phyloP scores from a whole-genome alignment of 768 basidiomycete species.

The Tricholoma bakamatsutake region DNA sequence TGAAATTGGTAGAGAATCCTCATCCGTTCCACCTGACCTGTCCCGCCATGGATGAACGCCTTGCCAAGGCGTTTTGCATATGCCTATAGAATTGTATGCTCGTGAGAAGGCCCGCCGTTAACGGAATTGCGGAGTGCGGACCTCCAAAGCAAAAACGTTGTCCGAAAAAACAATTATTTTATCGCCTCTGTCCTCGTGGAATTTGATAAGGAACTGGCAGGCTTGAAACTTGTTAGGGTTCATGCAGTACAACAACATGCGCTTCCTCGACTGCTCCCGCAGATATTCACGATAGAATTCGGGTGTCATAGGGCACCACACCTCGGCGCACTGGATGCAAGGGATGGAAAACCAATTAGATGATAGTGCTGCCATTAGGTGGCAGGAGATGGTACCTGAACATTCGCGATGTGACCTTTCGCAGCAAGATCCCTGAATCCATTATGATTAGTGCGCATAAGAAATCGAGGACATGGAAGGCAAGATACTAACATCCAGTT shows the following conservation, averaged over 20 bases:
- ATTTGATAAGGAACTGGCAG: conserved; percentile 97
- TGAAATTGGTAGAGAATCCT: conserved; percentile 93
- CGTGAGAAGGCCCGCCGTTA: background rate
- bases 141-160: conserved; percentile 96
- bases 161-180: conserved; percentile 99
- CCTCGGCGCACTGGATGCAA: conserved; percentile 82
- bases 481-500: conserved; percentile 81
- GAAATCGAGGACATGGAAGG: conserved; percentile 7
- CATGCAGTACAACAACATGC: conserved; percentile 98
- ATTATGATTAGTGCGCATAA: conserved; percentile 11
- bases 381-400: conserved; percentile 60
- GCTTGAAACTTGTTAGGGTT: conserved; percentile 99
- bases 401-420: conserved; percentile 98
- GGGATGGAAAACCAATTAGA: conserved; percentile 5
- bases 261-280: conserved; percentile 84
- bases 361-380: background rate
- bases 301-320: conserved; percentile 99
- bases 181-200: conserved; percentile 95
- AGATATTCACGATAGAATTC: conserved; percentile 99
- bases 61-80: conserved; percentile 94
- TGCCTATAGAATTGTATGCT: conserved; percentile 39
- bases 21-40: conserved; percentile 93
- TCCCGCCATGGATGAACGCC: conserved; percentile 93
- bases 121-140: conserved; percentile 21
- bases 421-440: conserved; percentile 79